Evolutionary conservation across 2,329 filamentous ascomycete species (phyloP), one percentile per base, ranked within the genome.

Genomic region (Botrytis paeoniae): DNA sequence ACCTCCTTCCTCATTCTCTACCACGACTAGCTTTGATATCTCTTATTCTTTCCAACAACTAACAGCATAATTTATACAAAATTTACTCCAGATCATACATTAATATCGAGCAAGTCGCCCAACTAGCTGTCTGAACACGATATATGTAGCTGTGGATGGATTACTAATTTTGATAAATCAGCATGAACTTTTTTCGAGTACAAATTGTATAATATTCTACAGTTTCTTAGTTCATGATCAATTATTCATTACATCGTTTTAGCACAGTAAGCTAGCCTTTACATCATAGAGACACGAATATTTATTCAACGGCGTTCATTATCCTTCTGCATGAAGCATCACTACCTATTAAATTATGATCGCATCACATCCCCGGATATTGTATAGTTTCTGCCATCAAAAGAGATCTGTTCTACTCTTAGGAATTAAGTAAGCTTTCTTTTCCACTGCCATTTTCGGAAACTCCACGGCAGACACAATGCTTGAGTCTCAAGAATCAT

Each of bases 321-420:
- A 3, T 18, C 12, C 14, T 54, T 29, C 12, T 29, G n/a, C 51
- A 18, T 16, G 14, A 29, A 29, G n/a, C 12, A 1, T 29, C n/a
- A 0, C 14, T 29, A 8, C 14, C n/a, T 54, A 29, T 29, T 7
- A 0, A 3, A 29, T n/a, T 18, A 18, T 29, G 4, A 18, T 2
- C 14, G 2, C n/a, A 54, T 54, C 3, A 18, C 1, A 4, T 29
- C 3, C 6, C 14, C 16, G 14, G 3, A 8, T 2, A 14, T 29
- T 29, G 5, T 29, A 3, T 10, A 29, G 14, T 29, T 8, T 54
- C 0, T 6, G 5, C 1, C 3, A 54, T 29, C 0, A 29, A 16
- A 14, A 54, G 3, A 1, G 2, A 7, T 16, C 51, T 54, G 25
- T 18, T 16, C 6, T 54, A 16, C 25, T 54, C 10, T 29, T 16